These are phyloP conservation scores for Penicillium odoratum DNA, from an alignment of 495 filamentous ascomycete genomes.

Conservation along the genomic window DNA sequence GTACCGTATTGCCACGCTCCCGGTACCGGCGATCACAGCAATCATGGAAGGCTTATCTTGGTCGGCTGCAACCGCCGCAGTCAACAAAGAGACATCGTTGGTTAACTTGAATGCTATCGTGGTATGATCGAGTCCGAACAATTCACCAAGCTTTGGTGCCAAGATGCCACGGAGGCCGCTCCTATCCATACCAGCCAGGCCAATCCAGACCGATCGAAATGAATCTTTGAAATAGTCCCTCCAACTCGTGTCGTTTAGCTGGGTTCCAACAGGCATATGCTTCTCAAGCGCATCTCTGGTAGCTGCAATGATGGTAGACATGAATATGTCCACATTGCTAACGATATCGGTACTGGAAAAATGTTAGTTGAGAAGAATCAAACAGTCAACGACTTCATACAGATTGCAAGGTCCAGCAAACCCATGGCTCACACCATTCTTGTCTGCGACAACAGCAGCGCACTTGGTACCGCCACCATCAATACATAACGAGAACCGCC, in stretches of 20 bases:
- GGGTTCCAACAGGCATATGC: not conserved
- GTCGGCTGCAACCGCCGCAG: conserved; percentile 19
- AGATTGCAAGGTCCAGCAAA: conserved; percentile 39
- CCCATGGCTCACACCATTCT: conserved; percentile 18
- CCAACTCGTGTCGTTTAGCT: conserved; percentile 9
- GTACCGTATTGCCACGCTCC: conserved; percentile 36
- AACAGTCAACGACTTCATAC: conserved; percentile 14
- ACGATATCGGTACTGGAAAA: conserved; percentile 19
- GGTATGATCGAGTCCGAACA: conserved; percentile 22
- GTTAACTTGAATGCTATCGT: conserved; percentile 21
- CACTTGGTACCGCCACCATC: conserved; percentile 43
- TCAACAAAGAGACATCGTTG: conserved; percentile 33
- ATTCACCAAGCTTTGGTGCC: conserved; percentile 17
- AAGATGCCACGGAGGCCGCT: conserved; percentile 18
- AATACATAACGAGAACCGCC: conserved; percentile 33
- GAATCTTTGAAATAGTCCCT: conserved; percentile 9
- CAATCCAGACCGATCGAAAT: conserved; percentile 30
- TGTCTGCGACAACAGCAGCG: conserved; percentile 29
- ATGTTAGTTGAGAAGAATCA: not conserved
- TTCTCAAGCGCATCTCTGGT: conserved; percentile 17
- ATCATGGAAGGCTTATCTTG: conserved; percentile 22
- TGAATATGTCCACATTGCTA: conserved; percentile 13
- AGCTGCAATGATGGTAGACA: conserved; percentile 15
- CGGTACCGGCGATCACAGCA: conserved; percentile 38
- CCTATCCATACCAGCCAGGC: conserved; percentile 31